Evolutionary conservation across 495 filamentous ascomycete genomes (phyloP).

Genomic region (Chaetomium cochliodes): DNA sequence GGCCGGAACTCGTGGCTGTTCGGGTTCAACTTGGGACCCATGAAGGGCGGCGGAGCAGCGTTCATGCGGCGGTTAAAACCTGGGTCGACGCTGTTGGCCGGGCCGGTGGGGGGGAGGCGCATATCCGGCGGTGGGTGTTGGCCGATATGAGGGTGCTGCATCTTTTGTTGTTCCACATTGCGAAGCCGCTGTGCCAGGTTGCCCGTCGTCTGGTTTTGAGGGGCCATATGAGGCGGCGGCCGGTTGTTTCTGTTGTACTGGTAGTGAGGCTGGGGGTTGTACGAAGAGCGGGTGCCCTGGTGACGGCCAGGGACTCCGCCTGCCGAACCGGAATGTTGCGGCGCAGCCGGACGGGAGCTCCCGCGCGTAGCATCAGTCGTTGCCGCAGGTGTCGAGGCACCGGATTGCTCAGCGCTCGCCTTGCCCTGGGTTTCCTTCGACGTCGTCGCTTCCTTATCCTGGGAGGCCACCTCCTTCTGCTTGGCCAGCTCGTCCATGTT

Average conservation of each 20-base stretch:
- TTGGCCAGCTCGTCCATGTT: constrained; percentile 60
- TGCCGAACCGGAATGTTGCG: constrained; percentile 37
- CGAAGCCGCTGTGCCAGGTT: constrained; percentile 48
- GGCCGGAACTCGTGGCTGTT: constrained; percentile 82
- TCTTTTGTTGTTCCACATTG: constrained; percentile 45
- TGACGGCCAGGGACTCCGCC: constrained; percentile 39
- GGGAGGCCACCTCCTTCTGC: constrained; percentile 40
- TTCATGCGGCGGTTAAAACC: constrained; percentile 49
- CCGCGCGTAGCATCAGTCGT: constrained; percentile 31
- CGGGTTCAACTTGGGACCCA: constrained; percentile 72
- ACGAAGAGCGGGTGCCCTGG: constrained; percentile 32
- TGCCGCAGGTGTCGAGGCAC: constrained; percentile 27
- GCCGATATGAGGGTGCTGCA: constrained; percentile 39
- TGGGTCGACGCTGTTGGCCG: constrained; percentile 49
- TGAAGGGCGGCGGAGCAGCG: constrained; percentile 43
- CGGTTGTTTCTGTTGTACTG: constrained; percentile 40
- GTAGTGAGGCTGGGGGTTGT: constrained; percentile 35
- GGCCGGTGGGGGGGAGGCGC: constrained; percentile 54
- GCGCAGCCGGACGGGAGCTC: constrained; percentile 32
- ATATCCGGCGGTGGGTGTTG: constrained; percentile 45
- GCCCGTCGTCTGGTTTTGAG: constrained; percentile 36
- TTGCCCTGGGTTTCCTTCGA: constrained; percentile 41
- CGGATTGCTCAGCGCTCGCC: constrained; percentile 29
- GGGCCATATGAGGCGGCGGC: constrained; percentile 38
- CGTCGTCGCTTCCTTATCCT: constrained; percentile 41